A percentile compares a stretch with the other conserved stretches of the same genome.
Evolutionary conservation across 75 land plant genomes (phyloP).

Genomic region (Isoetes taiwanensis): DNA sequence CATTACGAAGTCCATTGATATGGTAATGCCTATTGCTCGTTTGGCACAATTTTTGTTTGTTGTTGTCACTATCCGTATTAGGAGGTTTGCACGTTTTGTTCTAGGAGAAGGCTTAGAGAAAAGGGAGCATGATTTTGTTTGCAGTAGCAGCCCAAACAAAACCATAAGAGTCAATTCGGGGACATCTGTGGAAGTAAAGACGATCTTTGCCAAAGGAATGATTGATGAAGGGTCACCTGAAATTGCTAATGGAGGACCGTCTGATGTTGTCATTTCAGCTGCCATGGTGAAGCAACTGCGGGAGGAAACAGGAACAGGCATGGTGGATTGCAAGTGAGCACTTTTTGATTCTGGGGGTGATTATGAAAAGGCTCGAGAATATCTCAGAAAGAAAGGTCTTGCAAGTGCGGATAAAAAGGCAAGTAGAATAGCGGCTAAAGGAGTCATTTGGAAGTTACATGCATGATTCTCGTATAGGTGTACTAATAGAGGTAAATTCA

Average conservation of each 20-base stretch:
- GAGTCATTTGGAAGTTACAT: slow-evolving; percentile 80
- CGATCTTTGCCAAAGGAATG: too few relatives aligned
- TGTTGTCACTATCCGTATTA: slow-evolving; percentile 85
- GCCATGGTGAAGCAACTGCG: slow-evolving; percentile 77
- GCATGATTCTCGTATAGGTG: slow-evolving; percentile 83
- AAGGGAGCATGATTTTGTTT: slow-evolving; percentile 76
- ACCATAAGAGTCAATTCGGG: too few relatives aligned
- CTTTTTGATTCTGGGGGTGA: slow-evolving; percentile 65
- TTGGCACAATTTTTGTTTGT: too few relatives aligned
- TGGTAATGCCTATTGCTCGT: too few relatives aligned
- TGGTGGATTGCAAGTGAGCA: slow-evolving; percentile 99
- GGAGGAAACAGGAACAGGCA: slow-evolving; percentile 96
- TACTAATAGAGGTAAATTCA: slow-evolving; percentile 78
- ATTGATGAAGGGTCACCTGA: too few relatives aligned
- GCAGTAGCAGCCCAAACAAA: slow-evolving; percentile 98
- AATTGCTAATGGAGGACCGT: too few relatives aligned
- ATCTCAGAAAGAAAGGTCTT: slow-evolving; percentile 80
- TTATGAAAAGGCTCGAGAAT: slow-evolving; percentile 79
- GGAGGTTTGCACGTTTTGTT: slow-evolving; percentile 78
- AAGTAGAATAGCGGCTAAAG: slow-evolving; percentile 73
- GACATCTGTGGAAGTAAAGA: too few relatives aligned
- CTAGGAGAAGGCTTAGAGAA: slow-evolving; percentile 93
- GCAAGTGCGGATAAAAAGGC: slow-evolving; percentile 89
- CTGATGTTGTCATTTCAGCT: slow-evolving; percentile 36
- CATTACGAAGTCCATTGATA: too few relatives aligned